A percentile compares a stretch with the other conserved stretches of the same genome.
These are phyloP conservation scores for Boletus bicolor DNA, from an alignment of 768 basidiomycete genomes.

Conservation along the genomic window DNA sequence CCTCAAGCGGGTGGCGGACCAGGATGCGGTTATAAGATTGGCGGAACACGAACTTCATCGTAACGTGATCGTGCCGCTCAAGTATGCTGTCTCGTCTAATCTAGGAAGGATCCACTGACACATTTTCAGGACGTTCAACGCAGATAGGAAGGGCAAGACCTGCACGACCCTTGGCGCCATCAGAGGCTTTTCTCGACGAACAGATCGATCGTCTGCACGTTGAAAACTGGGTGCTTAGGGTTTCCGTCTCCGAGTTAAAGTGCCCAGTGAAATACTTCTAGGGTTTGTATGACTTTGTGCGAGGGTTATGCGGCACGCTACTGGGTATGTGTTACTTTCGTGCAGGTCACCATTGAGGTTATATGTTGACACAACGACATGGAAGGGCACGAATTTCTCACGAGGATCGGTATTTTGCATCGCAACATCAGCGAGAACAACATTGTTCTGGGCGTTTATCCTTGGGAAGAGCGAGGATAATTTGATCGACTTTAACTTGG, in stretches of 20 bases:
- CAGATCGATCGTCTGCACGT: background rate
- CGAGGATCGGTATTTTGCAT: constrained; percentile 25
- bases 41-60: background rate
- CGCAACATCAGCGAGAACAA: constrained; percentile 36
- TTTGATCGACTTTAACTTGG: constrained; percentile 32
- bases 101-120: background rate
- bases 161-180: constrained; percentile 3
- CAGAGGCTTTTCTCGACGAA: constrained; percentile 2
- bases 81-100: background rate
- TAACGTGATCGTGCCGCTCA: background rate
- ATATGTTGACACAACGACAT: too few species aligned
- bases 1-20: background rate
- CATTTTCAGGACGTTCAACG: background rate
- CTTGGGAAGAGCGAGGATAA: constrained; percentile 21
- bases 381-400: constrained; percentile 18
- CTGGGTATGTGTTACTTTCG: constrained; percentile 4
- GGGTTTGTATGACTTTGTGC: constrained; percentile 19
- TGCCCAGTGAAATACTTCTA: constrained; percentile 15
- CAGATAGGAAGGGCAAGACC: background rate
- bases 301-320: constrained; percentile 12
- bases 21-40: background rate
- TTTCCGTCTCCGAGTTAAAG: constrained; percentile 5
- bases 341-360: too few species aligned
- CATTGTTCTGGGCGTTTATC: constrained; percentile 25
- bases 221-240: constrained; percentile 1